phyloP scores from a whole-genome alignment of 192 early-diverging fungal genomes.

The Rhizophagus sp. region DNA sequence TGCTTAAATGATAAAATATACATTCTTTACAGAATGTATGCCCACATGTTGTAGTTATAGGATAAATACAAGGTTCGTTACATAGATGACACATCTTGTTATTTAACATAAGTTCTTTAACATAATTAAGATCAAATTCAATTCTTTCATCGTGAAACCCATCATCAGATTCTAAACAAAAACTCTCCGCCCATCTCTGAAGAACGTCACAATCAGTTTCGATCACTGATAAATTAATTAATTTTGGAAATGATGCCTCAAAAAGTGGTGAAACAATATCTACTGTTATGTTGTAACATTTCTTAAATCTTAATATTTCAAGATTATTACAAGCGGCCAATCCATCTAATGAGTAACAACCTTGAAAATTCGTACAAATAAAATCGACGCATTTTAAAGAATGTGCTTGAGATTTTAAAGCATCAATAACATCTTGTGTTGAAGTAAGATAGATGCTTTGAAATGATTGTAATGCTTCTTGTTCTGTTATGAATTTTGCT shows the following conservation, averaged over 20 bases:
- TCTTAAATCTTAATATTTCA: neutral
- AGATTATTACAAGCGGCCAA: neutral
- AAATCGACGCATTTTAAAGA: neutral
- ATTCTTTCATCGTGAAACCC: neutral
- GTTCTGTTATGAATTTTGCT: neutral
- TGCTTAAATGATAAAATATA: neutral
- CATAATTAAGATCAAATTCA: neutral
- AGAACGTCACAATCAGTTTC: neutral
- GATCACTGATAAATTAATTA: neutral
- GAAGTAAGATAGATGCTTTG: slow-evolving; percentile 1
- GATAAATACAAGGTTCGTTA: neutral
- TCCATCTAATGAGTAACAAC: neutral
- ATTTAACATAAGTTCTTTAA: slow-evolving; percentile 4
- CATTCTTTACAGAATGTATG: slow-evolving; percentile 7
- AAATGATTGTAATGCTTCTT: neutral
- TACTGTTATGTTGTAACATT: neutral
- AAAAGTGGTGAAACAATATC: neutral
- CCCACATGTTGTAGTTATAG: neutral
- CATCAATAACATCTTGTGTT: neutral
- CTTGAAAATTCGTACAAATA: neutral
- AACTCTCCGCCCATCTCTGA: neutral
- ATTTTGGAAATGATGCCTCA: neutral
- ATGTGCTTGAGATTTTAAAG: neutral
- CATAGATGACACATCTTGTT: neutral
- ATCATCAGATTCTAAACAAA: neutral